Conservation (phyloP, 2,329 filamentous ascomycete species). For the Cylindrodendrum hubeiense region DNA sequence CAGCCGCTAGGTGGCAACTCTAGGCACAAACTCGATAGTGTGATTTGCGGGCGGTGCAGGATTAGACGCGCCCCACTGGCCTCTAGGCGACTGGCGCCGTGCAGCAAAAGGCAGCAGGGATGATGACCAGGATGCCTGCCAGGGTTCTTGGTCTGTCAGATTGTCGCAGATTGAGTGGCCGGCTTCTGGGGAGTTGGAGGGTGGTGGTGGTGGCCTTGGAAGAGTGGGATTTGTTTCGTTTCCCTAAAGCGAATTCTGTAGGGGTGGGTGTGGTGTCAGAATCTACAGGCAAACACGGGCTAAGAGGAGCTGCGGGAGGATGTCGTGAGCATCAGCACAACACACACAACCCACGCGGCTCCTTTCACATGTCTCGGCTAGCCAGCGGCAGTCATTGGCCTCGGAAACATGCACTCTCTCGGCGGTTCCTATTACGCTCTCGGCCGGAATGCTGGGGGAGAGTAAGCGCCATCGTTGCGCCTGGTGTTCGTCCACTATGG, state of each 20-base stretch:
- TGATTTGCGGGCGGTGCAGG: slow-evolving; percentile 39
- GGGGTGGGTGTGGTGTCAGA: slow-evolving; percentile 2
- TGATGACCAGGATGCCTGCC: background rate
- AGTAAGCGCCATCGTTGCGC: background rate
- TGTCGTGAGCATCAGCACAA: slow-evolving; percentile 22
- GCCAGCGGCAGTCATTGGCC: background rate
- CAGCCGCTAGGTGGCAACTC: slow-evolving; percentile 5
- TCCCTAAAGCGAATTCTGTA: slow-evolving; percentile 11
- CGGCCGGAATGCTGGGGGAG: slow-evolving; percentile 2
- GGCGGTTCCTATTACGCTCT: background rate
- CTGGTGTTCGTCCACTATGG: background rate
- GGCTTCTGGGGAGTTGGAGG: background rate
- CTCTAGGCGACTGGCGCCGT: slow-evolving; percentile 42
- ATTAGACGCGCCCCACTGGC: slow-evolving; percentile 33
- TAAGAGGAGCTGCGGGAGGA: slow-evolving; percentile 2
- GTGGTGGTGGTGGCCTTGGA: slow-evolving; percentile 9
- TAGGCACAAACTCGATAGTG: slow-evolving; percentile 5
- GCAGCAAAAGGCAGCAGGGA: slow-evolving; percentile 15
- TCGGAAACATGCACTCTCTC: background rate
- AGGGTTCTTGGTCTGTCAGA: background rate
- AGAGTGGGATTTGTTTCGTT: background rate
- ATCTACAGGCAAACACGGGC: slow-evolving; percentile 11
- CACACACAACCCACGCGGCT: slow-evolving; percentile 9
- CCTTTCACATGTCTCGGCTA: slow-evolving; percentile 15
- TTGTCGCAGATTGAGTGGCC: slow-evolving; percentile 1